Percentiles rank a stretch among this genome's conserved stretches.
Evolutionary conservation across 2,329 filamentous ascomycete genomes (phyloP).

Genomic region (Aspergillus sp.): DNA sequence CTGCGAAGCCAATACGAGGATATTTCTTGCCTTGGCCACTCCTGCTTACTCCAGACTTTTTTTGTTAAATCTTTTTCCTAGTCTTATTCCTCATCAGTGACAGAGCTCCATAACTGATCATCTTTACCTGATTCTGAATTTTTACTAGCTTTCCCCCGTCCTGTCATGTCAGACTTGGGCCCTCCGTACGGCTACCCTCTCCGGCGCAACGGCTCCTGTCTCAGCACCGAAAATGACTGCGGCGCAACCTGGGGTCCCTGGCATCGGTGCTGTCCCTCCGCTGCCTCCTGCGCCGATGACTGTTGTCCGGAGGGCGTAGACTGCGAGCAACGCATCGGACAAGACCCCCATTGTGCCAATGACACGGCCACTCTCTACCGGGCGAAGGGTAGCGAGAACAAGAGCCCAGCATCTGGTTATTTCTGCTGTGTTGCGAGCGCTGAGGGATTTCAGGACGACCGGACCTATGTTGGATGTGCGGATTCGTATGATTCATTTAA

Average conservation of each 20-base stretch:
- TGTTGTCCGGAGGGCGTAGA: slow-evolving; percentile 14
- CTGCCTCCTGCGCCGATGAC: slow-evolving; percentile 12
- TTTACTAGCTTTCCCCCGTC: not conserved
- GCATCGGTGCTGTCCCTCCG: slow-evolving; percentile 12
- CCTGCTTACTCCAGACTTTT: too few relatives aligned
- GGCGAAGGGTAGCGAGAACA: not conserved
- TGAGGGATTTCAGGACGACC: not conserved
- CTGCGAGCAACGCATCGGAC: slow-evolving; percentile 8
- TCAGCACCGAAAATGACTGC: slow-evolving; percentile 12
- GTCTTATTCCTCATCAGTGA: too few relatives aligned
- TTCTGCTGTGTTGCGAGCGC: not conserved
- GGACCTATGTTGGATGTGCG: not conserved
- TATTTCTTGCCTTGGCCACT: too few relatives aligned
- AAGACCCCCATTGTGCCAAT: slow-evolving; percentile 18
- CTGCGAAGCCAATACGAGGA: too few relatives aligned
- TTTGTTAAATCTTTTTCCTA: too few relatives aligned
- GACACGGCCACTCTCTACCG: slow-evolving; percentile 13
- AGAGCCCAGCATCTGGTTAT: not conserved
- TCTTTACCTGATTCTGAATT: not conserved
- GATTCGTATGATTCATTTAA: not conserved
- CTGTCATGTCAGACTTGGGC: not conserved
- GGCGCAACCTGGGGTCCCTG: slow-evolving; percentile 14
- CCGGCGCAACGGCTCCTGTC: slow-evolving; percentile 13
- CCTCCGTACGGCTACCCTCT: slow-evolving; percentile 13
- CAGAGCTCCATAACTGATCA: too few relatives aligned